Conservation (phyloP, 305 asterid species). For the Vinca major region DNA sequence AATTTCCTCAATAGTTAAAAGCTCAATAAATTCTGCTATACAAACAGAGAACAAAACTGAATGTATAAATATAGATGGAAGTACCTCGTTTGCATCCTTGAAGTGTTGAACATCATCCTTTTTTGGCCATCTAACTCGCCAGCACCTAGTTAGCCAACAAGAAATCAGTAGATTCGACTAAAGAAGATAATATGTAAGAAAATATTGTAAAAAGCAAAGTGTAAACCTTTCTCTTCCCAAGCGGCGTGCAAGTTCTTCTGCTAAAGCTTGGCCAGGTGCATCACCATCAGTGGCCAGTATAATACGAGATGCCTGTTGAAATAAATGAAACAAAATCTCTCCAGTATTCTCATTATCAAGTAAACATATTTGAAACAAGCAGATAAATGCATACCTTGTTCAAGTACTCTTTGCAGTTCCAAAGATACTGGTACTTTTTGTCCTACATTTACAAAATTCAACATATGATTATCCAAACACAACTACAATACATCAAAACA, state of each 20-base stretch:
- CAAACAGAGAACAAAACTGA: constrained; percentile 9
- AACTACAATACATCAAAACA: background rate
- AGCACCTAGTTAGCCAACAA: constrained; percentile 58
- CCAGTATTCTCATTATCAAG: constrained; percentile 12
- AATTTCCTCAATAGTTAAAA: background rate
- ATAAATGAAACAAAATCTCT: constrained; percentile 22
- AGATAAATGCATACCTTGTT: constrained; percentile 41
- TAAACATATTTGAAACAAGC: constrained; percentile 1
- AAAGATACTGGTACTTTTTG: constrained; percentile 72
- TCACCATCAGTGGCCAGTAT: constrained; percentile 93
- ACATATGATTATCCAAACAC: constrained; percentile 22
- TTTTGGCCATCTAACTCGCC: constrained; percentile 91
- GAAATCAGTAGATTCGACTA: constrained; percentile 5
- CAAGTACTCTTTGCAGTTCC: constrained; percentile 87
- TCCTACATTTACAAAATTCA: constrained; percentile 67
- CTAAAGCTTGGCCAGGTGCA: constrained; percentile 88
- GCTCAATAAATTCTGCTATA: background rate
- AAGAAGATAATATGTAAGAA: background rate
- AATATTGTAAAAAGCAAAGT: background rate
- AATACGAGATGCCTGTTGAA: constrained; percentile 74
- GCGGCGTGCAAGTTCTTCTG: constrained; percentile 97
- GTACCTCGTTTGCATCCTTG: constrained; percentile 97
- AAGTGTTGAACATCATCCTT: constrained; percentile 45
- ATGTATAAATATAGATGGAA: constrained; percentile 13
- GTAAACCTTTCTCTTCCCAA: constrained; percentile 80